Evolutionary conservation across 2,329 filamentous ascomycete genomes (phyloP), one percentile per base, ranked within the genome.

Genomic region (Exutisphaerella laricina): DNA sequence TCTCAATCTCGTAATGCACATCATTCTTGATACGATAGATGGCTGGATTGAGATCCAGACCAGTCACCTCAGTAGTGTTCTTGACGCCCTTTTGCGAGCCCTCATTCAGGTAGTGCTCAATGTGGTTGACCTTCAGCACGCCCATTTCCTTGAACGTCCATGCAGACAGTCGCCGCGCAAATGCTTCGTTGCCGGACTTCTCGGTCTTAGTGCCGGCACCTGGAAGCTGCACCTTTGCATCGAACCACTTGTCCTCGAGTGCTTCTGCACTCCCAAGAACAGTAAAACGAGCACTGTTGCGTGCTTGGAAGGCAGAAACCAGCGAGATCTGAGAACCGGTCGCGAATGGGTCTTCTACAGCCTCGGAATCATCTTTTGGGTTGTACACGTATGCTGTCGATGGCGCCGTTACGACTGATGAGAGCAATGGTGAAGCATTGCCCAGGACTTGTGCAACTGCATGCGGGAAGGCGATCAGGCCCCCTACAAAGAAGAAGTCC

Each of bases 11-110:
- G 72, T 89, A 96, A 49, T 83, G 79, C 58, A 96, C 89, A 62
- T 96, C 84, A 69, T 88, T 95, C 78, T 97, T 98, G 64, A 98
- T 82, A 53, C 92, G 80, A 71, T 98, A 98, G 54, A 97, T 89
- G 43, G 71, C 78, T 7, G 90, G 89, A 71, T 96, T 96, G 51
- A 78, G 50, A 62, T 71, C 65, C 50, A 78, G 51, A 62, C 70
- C 63, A 50, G 67, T 57, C 31, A 48, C 45, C 29, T 54, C 42
- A 28, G 63, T 66, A 14, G 56, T 57, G 54, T 58, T 59, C 20
- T 44, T 48, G 64, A 65, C 39, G 33, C 49, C 49, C 54, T 66
- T 66, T 55, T 69, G 67, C 45, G 69, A 73, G 55, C 77, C 78
- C 46, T 74, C 70, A 49, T 71, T 67, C 45, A 78, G 65, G 60